Evolutionary conservation across 2,329 filamentous ascomycete species (phyloP), one percentile per base, ranked within the genome.

Genomic region (Colletotrichum gloeosporioides): DNA sequence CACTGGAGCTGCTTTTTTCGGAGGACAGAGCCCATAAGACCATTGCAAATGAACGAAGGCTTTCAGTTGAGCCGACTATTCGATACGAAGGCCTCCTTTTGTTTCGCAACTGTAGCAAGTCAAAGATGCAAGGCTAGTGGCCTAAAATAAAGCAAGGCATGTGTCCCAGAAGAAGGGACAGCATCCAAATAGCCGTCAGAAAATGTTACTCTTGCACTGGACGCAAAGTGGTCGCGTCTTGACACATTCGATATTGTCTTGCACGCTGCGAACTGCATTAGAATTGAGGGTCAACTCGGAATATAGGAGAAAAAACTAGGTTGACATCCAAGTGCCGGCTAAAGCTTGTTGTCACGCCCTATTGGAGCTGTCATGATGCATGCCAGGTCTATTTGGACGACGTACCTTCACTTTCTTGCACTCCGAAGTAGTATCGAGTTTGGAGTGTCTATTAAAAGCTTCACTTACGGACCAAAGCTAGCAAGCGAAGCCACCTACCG

Each of bases 281-380:
- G 22, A 65, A 34, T 53, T 13, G 31, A 10, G 25, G n/a, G 32
- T 55, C 25, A 31, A n/a, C 27, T 70, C 71, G 74, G 71, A 49
- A 55, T 29, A 76, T 75, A 75, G 71, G 71, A 62, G 27, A 61
- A 55, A 66, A 49, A 22, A 8, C 61, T 53, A 71, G 34, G 59
- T 27, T 70, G 36, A 36, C 18, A 53, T 29, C 12, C 74, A 76
- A 59, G 64, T 65, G 71, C 65, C 71, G 71, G 65, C 7, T 75
- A 70, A 70, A 75, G 18, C 44, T 32, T 44, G 71, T 34, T n/a
- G n/a, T 10, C 29, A 27, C 10, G 25, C 25, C 22, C 18, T 15
- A 5, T 27, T 29, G 29, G n/a, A 39, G 31, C 59, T 44, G 39
- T 39, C 22, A 53, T 18, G 8, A 62, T 39, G 74, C 71, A 75